Conservation (phyloP, 2,329 filamentous ascomycete genomes). For the Fonsecaea nubica region DNA sequence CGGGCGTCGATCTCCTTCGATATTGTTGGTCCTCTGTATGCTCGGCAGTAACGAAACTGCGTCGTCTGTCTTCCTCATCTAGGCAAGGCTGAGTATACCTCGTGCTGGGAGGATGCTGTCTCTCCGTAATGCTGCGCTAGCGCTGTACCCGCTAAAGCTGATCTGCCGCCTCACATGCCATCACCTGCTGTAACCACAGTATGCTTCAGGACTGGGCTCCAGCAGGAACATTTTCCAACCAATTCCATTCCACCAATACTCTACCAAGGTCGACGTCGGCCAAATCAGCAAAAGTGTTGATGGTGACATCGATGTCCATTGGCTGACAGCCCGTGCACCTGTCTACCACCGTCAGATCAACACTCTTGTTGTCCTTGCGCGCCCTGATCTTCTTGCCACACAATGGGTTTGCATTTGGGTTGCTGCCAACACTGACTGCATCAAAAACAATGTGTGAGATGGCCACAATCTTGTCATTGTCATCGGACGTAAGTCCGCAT, state of each 20-base stretch:
- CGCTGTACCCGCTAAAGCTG: background rate
- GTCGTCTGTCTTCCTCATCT: background rate
- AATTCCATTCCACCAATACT: conserved; percentile 59
- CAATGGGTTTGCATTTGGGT: conserved; percentile 70
- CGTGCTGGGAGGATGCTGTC: background rate
- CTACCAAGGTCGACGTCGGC: conserved; percentile 56
- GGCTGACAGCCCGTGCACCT: conserved; percentile 62
- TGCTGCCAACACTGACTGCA: conserved; percentile 56
- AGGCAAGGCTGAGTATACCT: background rate
- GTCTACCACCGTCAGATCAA: conserved; percentile 72
- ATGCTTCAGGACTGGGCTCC: conserved; percentile 25
- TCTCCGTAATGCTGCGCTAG: background rate
- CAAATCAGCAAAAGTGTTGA: conserved; percentile 56
- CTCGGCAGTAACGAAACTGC: conserved; percentile 3
- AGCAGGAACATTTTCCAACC: conserved; percentile 51
- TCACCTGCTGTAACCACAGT: background rate
- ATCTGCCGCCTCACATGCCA: background rate
- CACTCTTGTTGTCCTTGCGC: conserved; percentile 58
- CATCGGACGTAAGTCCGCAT: conserved; percentile 66
- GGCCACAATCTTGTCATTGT: conserved; percentile 67
- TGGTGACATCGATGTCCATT: conserved; percentile 59
- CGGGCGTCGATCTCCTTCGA: conserved; percentile 27
- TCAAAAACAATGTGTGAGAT: conserved; percentile 73
- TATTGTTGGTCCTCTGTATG: background rate
- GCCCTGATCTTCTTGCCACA: conserved; percentile 73